Conservation (phyloP, 129 eudicot species). For the Daucus carota region DH1_v3.0 NC_030383.2:46542001-46542500, state of each 20-base stretch:
- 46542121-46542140: no score
- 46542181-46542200: neutral
- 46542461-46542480: neutral
- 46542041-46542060: neutral
- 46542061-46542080: neutral
- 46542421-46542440: neutral
- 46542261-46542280: neutral
- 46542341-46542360: neutral
- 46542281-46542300: neutral
- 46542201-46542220: neutral
- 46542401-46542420: neutral
- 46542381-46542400: neutral
- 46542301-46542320: neutral
- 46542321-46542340: neutral
- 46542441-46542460: neutral
- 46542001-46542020: neutral
- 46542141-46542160: no score
- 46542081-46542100: no score
- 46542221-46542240: neutral
- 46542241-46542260: neutral
- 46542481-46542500: neutral
- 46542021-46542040: neutral
- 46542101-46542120: no score
- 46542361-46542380: neutral
- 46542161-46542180: neutral